Evolutionary conservation across 371 early-diverging fungal genomes (phyloP).

Genomic region (Basidiobolus meristosporus): DNA sequence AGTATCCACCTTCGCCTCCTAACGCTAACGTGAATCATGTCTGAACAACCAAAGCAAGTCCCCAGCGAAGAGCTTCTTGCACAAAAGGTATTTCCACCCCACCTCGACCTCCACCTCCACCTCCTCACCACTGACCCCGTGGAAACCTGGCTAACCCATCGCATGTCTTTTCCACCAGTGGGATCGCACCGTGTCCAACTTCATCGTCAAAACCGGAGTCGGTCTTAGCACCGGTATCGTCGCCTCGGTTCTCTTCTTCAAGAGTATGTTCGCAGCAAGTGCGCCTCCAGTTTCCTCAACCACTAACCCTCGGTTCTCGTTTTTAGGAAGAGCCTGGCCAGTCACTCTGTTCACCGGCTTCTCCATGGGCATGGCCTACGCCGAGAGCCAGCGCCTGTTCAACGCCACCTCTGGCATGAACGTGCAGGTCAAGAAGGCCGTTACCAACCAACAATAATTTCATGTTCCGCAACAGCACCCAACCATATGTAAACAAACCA

Average conservation of each 20-base stretch:
- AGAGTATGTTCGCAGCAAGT: constrained; percentile 32
- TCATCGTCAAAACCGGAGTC: constrained; percentile 65
- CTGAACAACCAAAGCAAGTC: too few relatives aligned
- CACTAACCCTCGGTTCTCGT: too few relatives aligned
- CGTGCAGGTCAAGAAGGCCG: too few relatives aligned
- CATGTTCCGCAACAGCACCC: too few relatives aligned
- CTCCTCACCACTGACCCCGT: background rate
- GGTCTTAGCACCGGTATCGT: constrained; percentile 78
- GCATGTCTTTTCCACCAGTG: too few relatives aligned
- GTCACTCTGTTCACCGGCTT: constrained; percentile 74
- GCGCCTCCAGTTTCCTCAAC: too few relatives aligned
- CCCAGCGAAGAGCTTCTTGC: constrained; percentile 14
- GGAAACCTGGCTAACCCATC: too few relatives aligned
- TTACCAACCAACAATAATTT: too few relatives aligned
- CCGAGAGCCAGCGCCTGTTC: constrained; percentile 51
- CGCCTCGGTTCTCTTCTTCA: constrained; percentile 73
- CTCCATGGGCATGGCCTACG: constrained; percentile 71
- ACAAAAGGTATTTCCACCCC: constrained; percentile 9
- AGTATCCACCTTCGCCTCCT: too few relatives aligned
- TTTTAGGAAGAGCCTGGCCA: constrained; percentile 69
- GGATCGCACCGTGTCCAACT: constrained; percentile 76
- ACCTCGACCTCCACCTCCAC: background rate
- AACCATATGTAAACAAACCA: too few relatives aligned
- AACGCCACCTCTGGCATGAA: too few relatives aligned
- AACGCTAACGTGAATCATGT: too few relatives aligned